phyloP scores from a whole-genome alignment of 176 grass and related monocot species.

The Oryza brachyantha region DNA sequence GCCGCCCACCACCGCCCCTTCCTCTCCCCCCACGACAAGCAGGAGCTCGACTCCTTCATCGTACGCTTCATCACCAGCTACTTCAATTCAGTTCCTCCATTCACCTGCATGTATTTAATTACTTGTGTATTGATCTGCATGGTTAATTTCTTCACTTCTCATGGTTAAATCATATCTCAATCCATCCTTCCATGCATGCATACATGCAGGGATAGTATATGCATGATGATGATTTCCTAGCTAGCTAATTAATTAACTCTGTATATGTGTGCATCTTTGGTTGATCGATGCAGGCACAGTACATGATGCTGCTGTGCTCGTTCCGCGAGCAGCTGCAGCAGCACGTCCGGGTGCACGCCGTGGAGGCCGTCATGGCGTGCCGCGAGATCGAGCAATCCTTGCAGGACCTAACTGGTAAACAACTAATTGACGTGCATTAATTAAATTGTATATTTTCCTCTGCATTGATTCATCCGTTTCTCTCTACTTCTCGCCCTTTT shows the following conservation, averaged over 20 bases:
- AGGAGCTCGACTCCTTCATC: conserved; percentile 96
- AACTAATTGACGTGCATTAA: neutral
- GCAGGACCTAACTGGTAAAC: conserved; percentile 88
- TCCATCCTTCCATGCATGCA: neutral
- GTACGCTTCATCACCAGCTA: conserved; percentile 48
- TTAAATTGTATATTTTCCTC: neutral
- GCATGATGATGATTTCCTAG: neutral
- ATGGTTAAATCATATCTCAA: too few relatives aligned
- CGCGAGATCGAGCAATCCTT: conserved; percentile 98
- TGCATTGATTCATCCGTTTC: neutral
- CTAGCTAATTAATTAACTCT: neutral
- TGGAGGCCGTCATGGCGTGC: conserved; percentile 99
- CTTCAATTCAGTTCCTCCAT: too few relatives aligned
- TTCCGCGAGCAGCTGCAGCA: conserved; percentile 99
- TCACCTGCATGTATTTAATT: neutral
- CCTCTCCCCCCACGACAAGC: conserved; percentile 94
- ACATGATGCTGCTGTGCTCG: conserved; percentile 93
- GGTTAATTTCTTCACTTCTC: neutral
- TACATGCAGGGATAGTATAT: neutral
- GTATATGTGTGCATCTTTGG: neutral
- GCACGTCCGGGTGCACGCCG: conserved; percentile 98
- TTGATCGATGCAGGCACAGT: conserved; percentile 63
- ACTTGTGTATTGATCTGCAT: too few relatives aligned
- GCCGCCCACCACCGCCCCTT: conserved; percentile 70
- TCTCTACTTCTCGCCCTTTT: neutral